These are phyloP conservation scores for Podila epigama DNA, from an alignment of 192 early-diverging fungal species.

Conservation along the genomic window DNA sequence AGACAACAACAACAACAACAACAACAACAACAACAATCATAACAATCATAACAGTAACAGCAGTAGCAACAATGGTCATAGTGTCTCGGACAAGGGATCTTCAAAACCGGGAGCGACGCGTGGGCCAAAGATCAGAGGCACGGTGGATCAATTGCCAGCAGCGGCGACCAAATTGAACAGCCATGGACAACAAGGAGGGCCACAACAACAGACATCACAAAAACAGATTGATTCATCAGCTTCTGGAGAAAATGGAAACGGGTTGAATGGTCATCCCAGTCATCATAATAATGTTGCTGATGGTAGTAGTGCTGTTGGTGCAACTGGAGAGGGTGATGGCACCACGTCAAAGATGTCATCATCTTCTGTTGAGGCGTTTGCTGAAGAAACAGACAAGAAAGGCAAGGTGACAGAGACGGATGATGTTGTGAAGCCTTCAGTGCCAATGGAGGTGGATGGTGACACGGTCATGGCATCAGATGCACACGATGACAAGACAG, in stretches of 20 bases:
- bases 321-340: constrained; percentile 12
- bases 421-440: neutral
- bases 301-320: too few species aligned
- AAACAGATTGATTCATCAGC: neutral
- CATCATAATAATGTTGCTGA: too few species aligned
- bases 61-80: too few species aligned
- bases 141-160: constrained; percentile 25
- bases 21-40: too few species aligned
- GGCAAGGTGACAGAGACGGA: neutral
- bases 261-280: neutral
- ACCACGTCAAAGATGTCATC: neutral
- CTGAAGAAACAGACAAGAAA: neutral
- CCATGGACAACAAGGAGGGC: neutral
- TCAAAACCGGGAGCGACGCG: constrained; percentile 16
- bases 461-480: neutral
- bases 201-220: neutral
- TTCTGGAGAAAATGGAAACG: neutral
- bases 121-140: constrained; percentile 11
- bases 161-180: constrained; percentile 27
- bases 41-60: too few species aligned
- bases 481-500: neutral
- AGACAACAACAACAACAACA: too few species aligned
- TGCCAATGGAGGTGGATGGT: neutral
- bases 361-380: neutral
- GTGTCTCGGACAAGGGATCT: too few species aligned